A percentile compares a stretch with the other conserved stretches of the same genome.
Evolutionary conservation across 192 early-diverging fungal species (phyloP).

Genomic region (Chytriomyces sp.): DNA sequence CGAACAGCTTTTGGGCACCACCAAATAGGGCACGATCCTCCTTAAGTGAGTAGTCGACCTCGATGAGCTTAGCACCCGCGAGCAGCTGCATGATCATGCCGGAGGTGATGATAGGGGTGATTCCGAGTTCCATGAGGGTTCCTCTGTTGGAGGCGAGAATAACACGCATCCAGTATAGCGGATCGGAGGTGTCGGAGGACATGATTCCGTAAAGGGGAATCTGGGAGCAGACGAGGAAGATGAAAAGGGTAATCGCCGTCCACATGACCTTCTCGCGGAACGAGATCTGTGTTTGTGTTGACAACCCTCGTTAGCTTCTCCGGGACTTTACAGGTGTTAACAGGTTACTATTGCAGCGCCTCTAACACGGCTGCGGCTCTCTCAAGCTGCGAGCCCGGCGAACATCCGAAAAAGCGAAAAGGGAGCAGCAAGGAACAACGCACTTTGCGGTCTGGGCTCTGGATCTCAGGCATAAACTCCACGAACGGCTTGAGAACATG

Average conservation of each 20-base stretch:
- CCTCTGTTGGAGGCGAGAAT: conserved; percentile 99
- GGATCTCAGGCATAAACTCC: conserved; percentile 97
- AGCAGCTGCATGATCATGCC: conserved; percentile 99
- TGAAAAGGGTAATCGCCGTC: conserved; percentile 99
- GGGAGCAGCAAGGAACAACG: not conserved
- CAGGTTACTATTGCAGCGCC: too few species aligned
- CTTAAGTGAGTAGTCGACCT: conserved; percentile 98
- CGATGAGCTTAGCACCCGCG: conserved; percentile 97
- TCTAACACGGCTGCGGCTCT: not conserved
- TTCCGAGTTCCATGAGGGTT: conserved; percentile 99
- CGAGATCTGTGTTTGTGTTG: conserved; percentile 71
- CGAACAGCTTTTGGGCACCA: conserved; percentile 99
- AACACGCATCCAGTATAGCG: conserved; percentile 99
- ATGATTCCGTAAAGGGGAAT: conserved; percentile 99
- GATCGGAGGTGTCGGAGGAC: conserved; percentile 99
- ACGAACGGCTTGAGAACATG: conserved; percentile 98
- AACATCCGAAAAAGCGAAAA: conserved; percentile 7
- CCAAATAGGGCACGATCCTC: conserved; percentile 98
- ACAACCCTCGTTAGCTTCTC: too few species aligned
- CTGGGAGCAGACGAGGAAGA: conserved; percentile 99
- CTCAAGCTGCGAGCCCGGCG: not conserved
- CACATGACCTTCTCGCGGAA: conserved; percentile 99
- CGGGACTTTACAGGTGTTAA: too few species aligned
- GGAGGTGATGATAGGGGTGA: conserved; percentile 98
- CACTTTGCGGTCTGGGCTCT: conserved; percentile 95